Conservation (phyloP, 257 asterid species). For the Solanum rostratum region DNA sequence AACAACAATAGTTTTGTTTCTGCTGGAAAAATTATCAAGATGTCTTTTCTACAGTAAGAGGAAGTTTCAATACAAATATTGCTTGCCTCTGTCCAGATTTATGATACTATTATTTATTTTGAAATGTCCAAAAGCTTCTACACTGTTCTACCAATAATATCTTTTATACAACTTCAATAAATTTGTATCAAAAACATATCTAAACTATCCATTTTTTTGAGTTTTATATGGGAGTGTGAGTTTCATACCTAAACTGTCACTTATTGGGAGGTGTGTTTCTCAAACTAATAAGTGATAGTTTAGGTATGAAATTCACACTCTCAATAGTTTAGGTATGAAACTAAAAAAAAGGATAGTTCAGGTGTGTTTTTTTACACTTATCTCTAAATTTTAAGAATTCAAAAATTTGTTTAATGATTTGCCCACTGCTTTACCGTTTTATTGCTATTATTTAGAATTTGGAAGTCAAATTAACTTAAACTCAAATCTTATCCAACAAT, state of each 20-base stretch:
- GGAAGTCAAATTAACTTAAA: not conserved
- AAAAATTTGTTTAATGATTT: not conserved
- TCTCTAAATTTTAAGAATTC: not conserved
- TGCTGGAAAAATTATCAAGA: not conserved
- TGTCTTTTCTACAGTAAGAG: not conserved
- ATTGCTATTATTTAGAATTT: not conserved
- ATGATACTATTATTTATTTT: not conserved
- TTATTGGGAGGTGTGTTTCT: no score
- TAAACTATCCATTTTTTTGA: no score
- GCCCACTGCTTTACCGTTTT: not conserved
- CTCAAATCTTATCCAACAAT: not conserved
- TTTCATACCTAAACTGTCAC: no score
- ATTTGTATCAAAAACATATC: no score
- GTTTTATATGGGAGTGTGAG: no score
- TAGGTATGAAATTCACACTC: no score
- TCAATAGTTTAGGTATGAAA: no score
- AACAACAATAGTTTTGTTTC: not conserved
- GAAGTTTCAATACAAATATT: not conserved
- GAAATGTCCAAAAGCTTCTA: not conserved
- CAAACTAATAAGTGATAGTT: no score
- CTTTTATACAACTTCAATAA: not conserved
- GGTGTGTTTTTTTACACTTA: no score
- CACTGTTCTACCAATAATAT: not conserved
- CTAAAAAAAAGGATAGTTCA: no score
- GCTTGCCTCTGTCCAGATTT: not conserved